Evolutionary conservation across 2,329 filamentous ascomycete genomes (phyloP).

Genomic region (Scedosporium minutisporum): DNA sequence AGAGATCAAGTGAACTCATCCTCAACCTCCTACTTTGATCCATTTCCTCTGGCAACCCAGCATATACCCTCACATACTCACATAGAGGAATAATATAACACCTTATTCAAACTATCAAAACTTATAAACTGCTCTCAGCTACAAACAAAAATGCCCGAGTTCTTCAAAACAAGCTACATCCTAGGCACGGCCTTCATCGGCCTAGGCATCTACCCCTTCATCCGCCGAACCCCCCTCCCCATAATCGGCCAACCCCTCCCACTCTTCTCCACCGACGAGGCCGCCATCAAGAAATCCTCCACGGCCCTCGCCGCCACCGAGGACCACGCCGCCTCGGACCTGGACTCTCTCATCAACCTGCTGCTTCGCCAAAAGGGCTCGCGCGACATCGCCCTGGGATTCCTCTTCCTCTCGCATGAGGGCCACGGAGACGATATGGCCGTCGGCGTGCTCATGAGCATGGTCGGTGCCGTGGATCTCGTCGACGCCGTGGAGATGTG

Average conservation of each 20-base stretch:
- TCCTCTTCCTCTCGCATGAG: constrained; percentile 5
- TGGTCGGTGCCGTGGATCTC: constrained; percentile 1
- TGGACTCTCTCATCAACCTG: background rate
- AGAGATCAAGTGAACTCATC: background rate
- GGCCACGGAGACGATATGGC: constrained; percentile 6
- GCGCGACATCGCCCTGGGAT: constrained; percentile 2
- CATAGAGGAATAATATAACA: no score
- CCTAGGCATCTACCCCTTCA: constrained; percentile 7
- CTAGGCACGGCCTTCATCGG: constrained; percentile 7
- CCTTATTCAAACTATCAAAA: background rate
- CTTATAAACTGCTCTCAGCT: background rate
- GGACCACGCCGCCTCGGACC: background rate
- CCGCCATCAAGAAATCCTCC: background rate
- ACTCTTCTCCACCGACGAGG: constrained; percentile 5
- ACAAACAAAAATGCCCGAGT: background rate
- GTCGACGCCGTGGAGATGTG: constrained; percentile 1
- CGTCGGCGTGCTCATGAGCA: constrained; percentile 4
- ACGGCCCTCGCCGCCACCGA: background rate
- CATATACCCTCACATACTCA: background rate
- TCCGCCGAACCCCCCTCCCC: constrained; percentile 2
- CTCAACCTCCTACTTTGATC: background rate
- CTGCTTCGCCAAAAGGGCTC: constrained; percentile 4
- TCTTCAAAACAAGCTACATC: constrained; percentile 6
- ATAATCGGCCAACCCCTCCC: constrained; percentile 4
- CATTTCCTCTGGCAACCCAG: background rate